Conservation (phyloP, 2,329 filamentous ascomycete genomes). For the Phaeosphaeria sp. region DNA sequence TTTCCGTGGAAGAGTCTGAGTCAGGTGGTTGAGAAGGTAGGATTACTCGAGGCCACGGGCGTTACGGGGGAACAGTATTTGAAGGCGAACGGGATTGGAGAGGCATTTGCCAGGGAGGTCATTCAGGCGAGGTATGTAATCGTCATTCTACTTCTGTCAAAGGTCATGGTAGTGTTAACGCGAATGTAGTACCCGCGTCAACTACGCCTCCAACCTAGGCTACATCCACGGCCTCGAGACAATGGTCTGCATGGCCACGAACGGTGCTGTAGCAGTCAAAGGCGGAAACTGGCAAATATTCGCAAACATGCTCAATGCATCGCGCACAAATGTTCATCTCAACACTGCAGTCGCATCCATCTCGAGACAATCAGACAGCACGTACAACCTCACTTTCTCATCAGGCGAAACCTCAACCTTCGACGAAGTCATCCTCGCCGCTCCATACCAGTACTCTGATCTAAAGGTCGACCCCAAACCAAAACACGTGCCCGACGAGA, state of each 20-base stretch:
- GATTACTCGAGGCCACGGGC: constrained; percentile 69
- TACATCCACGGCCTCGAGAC: constrained; percentile 87
- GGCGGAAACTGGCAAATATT: constrained; percentile 98
- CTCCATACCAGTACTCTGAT: constrained; percentile 80
- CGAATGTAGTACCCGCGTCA: constrained; percentile 76
- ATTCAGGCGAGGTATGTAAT: constrained; percentile 71
- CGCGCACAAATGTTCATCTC: constrained; percentile 66
- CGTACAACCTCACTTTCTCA: constrained; percentile 53
- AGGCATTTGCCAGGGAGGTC: constrained; percentile 76
- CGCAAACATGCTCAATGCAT: constrained; percentile 74
- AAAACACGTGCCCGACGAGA: constrained; percentile 68
- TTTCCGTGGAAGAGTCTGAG: constrained; percentile 87
- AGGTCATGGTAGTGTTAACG: constrained; percentile 4
- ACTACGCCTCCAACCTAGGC: constrained; percentile 90
- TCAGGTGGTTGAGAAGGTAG: constrained; percentile 70
- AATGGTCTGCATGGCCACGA: constrained; percentile 90
- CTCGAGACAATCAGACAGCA: constrained; percentile 41
- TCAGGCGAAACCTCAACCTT: constrained; percentile 54
- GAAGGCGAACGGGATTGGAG: constrained; percentile 69
- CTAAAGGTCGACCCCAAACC: constrained; percentile 61
- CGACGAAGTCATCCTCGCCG: constrained; percentile 83
- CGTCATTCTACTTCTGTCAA: not conserved
- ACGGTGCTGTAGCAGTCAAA: constrained; percentile 77
- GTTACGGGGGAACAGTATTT: constrained; percentile 78
- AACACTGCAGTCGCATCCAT: constrained; percentile 74